Conservation (phyloP, 495 filamentous ascomycete species). For the Letharia lupina region DNA sequence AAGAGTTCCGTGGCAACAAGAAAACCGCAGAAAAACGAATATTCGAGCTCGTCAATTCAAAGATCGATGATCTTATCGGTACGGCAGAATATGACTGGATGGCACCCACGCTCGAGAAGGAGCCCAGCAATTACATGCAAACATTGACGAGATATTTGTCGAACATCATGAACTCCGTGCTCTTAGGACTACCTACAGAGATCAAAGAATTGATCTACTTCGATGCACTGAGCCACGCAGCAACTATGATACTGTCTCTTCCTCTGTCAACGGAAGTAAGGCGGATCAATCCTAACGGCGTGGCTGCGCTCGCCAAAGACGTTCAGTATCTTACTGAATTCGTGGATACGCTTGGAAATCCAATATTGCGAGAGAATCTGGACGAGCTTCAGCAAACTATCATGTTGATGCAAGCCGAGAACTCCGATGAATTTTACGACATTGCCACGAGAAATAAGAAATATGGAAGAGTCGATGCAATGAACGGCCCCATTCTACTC, state of each 20-base stretch:
- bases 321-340: constrained; percentile 75
- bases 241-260: constrained; percentile 80
- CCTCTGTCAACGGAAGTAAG: constrained; percentile 72
- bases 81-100: constrained; percentile 96
- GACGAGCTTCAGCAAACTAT: constrained; percentile 92
- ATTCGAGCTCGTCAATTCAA: constrained; percentile 96
- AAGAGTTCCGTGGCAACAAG: constrained; percentile 79
- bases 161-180: constrained; percentile 90
- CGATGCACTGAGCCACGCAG: constrained; percentile 85
- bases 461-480: constrained; percentile 83
- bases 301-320: constrained; percentile 70
- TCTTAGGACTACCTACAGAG: constrained; percentile 81
- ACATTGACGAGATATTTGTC: constrained; percentile 87
- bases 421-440: constrained; percentile 91
- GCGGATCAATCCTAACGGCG: constrained; percentile 79
- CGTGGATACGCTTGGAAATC: constrained; percentile 71
- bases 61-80: constrained; percentile 95
- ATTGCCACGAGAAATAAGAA: constrained; percentile 77
- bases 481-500: constrained; percentile 74
- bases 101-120: constrained; percentile 50
- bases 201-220: constrained; percentile 98
- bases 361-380: constrained; percentile 72
- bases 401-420: constrained; percentile 75
- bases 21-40: constrained; percentile 96
- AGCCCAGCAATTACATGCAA: constrained; percentile 87